Evolutionary conservation across 805 yeast species (phyloP).

Genomic region (Saturnispora galanensis): DNA sequence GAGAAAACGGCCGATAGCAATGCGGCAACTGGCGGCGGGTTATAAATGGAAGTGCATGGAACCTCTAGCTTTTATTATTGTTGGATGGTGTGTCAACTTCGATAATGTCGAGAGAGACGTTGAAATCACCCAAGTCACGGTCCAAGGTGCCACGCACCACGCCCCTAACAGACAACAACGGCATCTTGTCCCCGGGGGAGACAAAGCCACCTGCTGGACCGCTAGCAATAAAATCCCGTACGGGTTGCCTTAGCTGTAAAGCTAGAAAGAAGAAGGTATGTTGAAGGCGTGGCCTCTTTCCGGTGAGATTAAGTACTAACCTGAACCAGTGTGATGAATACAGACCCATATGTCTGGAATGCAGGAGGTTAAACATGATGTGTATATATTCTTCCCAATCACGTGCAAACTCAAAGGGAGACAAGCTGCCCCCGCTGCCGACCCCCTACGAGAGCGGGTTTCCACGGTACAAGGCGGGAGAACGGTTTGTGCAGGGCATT

Average conservation of each 20-base stretch:
- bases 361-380: slow-evolving; percentile 1
- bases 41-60: no score
- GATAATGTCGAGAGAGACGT: no score
- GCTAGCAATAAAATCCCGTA: background rate
- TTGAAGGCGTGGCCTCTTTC: no score
- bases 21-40: no score
- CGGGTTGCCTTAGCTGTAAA: slow-evolving; percentile 1
- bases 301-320: no score
- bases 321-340: background rate
- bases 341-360: slow-evolving; percentile 1
- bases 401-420: background rate
- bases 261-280: background rate
- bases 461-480: background rate
- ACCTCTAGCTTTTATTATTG: no score
- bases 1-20: no score
- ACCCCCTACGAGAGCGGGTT: background rate
- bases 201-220: background rate
- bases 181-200: background rate
- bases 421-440: background rate
- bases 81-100: no score
- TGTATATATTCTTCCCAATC: background rate
- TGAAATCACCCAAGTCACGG: no score
- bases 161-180: background rate
- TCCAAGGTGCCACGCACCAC: background rate
- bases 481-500: background rate